Conservation (phyloP, 768 basidiomycete species). For the Auricularia heimuer region DNA sequence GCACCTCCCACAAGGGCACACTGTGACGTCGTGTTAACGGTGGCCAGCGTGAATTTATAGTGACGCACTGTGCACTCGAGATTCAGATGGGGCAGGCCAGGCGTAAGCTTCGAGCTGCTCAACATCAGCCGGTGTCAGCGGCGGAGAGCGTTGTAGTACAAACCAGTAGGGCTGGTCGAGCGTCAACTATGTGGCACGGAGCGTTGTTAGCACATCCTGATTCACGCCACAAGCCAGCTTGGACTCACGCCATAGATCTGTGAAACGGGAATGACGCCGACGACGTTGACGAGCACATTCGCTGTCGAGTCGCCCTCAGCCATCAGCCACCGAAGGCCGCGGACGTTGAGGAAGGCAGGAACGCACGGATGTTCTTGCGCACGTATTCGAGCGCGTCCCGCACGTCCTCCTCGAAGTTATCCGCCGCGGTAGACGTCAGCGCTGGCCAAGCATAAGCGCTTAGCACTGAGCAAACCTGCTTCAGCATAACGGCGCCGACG, state of each 20-base stretch:
- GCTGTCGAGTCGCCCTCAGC: not conserved
- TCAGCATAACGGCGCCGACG: too few relatives aligned
- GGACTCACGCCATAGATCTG: slow-evolving; percentile 1
- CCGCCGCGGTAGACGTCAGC: not conserved
- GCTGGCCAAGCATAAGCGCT: not conserved
- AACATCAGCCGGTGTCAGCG: not conserved
- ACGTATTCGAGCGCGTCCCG: slow-evolving; percentile 3
- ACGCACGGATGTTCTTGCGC: slow-evolving; percentile 5
- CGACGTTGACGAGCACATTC: slow-evolving; percentile 5
- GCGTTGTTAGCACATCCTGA: too few relatives aligned
- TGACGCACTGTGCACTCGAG: slow-evolving; percentile 5
- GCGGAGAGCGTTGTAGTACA: not conserved
- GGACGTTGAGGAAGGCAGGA: not conserved
- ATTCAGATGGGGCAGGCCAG: slow-evolving; percentile 2
- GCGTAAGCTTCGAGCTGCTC: not conserved
- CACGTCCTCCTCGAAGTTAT: slow-evolving; percentile 4
- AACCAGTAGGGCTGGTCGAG: slow-evolving; percentile 4
- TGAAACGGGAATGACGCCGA: slow-evolving; percentile 3
- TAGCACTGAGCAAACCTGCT: not conserved
- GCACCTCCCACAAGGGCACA: slow-evolving; percentile 5
- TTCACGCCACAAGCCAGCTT: too few relatives aligned
- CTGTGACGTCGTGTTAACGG: not conserved
- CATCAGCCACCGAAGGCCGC: not conserved
- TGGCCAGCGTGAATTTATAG: not conserved
- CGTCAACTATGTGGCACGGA: not conserved